Percentiles rank a stretch among this genome's conserved stretches.
These are phyloP conservation scores for Anaeromyces robustus DNA, from an alignment of 192 early-diverging fungal species.

Conservation along the genomic window DNA sequence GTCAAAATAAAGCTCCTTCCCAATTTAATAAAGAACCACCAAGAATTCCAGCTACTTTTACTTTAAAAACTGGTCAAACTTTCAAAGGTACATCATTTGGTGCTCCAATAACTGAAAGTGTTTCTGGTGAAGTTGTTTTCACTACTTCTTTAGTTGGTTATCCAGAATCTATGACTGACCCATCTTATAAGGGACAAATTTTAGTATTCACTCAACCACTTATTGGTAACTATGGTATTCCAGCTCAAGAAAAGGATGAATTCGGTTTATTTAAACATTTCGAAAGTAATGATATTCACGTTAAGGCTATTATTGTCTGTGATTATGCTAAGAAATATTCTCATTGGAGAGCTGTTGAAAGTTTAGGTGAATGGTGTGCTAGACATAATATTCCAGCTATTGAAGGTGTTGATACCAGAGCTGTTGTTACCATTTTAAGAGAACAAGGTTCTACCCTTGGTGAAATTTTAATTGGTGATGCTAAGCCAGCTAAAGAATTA, in stretches of 20 bases:
- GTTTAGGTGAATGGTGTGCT: slow-evolving; percentile 78
- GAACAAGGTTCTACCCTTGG: slow-evolving; percentile 73
- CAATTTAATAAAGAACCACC: slow-evolving; percentile 14
- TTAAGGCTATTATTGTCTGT: slow-evolving; percentile 70
- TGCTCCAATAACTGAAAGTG: slow-evolving; percentile 30
- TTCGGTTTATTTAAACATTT: slow-evolving; percentile 75
- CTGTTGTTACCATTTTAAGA: slow-evolving; percentile 67
- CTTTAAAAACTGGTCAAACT: slow-evolving; percentile 61
- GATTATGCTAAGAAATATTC: slow-evolving; percentile 84
- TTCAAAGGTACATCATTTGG: slow-evolving; percentile 83
- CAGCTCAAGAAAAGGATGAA: slow-evolving; percentile 48
- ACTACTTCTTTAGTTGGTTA: slow-evolving; percentile 90
- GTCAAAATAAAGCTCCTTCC: background rate
- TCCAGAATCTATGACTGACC: slow-evolving; percentile 95
- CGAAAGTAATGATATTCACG: slow-evolving; percentile 73
- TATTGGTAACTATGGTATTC: slow-evolving; percentile 94
- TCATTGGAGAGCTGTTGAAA: slow-evolving; percentile 86
- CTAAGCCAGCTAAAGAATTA: slow-evolving; percentile 5
- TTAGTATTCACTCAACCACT: slow-evolving; percentile 92
- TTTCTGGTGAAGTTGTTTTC: slow-evolving; percentile 85
- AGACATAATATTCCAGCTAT: slow-evolving; percentile 73
- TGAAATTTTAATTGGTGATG: slow-evolving; percentile 49
- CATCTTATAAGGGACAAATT: slow-evolving; percentile 88
- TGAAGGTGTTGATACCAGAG: slow-evolving; percentile 82
- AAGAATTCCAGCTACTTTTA: slow-evolving; percentile 43